Percentiles rank a stretch among this genome's conserved stretches.
phyloP scores from a whole-genome alignment of 768 basidiomycete species.

The Boletus rufocinnamomeus region DNA sequence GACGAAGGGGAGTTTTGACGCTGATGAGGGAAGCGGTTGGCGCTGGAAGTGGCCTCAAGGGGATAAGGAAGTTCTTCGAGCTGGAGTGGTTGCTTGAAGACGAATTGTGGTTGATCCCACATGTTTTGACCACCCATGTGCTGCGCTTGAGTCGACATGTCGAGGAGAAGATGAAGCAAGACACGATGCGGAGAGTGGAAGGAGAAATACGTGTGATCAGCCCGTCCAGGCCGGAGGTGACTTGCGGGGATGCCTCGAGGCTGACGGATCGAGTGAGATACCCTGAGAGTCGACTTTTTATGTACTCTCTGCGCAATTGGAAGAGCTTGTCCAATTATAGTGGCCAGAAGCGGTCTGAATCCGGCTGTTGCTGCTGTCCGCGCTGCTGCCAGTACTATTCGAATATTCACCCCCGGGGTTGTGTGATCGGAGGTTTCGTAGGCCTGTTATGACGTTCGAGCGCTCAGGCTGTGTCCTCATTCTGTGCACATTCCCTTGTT shows the following conservation, averaged over 20 bases:
- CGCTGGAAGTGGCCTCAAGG: conserved; percentile 12
- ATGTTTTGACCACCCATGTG: conserved; percentile 5
- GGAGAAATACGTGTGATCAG: conserved; percentile 3
- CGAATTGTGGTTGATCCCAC: conserved; percentile 24
- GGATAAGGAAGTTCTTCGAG: conserved; percentile 32
- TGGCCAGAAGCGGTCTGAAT: not conserved
- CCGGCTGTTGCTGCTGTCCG: conserved; percentile 13
- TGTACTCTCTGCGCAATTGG: not conserved
- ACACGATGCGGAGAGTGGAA: not conserved
- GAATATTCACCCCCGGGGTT: not conserved
- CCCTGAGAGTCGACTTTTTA: conserved; percentile 11
- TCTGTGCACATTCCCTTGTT: no score
- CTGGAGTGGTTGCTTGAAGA: conserved; percentile 23
- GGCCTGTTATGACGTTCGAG: not conserved
- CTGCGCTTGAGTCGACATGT: conserved; percentile 31
- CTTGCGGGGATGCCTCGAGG: conserved; percentile 1
- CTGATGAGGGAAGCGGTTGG: conserved; percentile 16
- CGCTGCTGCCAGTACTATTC: no score
- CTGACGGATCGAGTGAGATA: not conserved
- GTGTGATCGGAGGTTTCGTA: not conserved
- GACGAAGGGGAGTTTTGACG: conserved; percentile 8
- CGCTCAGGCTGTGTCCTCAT: not conserved
- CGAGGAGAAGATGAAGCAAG: not conserved
- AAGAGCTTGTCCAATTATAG: not conserved
- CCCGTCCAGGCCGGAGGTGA: conserved; percentile 1